phyloP scores from a whole-genome alignment of 768 basidiomycete species.

The Panaeolus papilionaceus region DNA sequence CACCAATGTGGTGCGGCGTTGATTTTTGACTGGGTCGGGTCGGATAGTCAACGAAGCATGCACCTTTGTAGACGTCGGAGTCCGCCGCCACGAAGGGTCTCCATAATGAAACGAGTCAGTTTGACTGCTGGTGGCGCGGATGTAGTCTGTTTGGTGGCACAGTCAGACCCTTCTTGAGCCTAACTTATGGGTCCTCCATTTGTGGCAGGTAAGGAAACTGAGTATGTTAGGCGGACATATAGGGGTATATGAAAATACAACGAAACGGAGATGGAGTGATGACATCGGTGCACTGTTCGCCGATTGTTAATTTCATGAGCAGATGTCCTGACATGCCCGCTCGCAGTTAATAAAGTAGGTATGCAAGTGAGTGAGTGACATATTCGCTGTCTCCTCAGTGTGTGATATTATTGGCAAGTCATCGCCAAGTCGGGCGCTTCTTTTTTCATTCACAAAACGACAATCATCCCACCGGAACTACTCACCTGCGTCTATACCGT shows the following conservation, averaged over 20 bases:
- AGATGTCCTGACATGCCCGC: not conserved
- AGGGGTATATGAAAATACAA: not conserved
- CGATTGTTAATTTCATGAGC: not conserved
- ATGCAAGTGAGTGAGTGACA: not conserved
- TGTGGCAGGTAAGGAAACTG: not conserved
- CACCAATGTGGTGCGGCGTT: slow-evolving; percentile 2
- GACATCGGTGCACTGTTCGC: slow-evolving; percentile 27
- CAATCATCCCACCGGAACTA: slow-evolving; percentile 3
- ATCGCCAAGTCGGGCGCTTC: slow-evolving; percentile 19
- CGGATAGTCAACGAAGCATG: not conserved
- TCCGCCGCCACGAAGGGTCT: slow-evolving; percentile 11
- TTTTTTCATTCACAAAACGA: slow-evolving; percentile 19
- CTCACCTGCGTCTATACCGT: not conserved
- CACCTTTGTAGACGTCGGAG: not conserved
- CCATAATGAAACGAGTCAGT: slow-evolving; percentile 13
- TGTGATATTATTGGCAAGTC: not conserved
- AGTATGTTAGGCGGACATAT: not conserved
- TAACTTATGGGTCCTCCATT: not conserved
- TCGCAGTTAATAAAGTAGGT: not conserved
- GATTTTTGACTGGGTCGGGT: not conserved
- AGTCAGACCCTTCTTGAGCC: not conserved
- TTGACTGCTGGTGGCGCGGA: slow-evolving; percentile 9
- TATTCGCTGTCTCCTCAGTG: slow-evolving; percentile 17
- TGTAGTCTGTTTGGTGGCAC: not conserved
- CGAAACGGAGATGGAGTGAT: slow-evolving; percentile 26